Evolutionary conservation across 305 asterid genomes (phyloP).

Genomic region (Solanum chacoense): DNA sequence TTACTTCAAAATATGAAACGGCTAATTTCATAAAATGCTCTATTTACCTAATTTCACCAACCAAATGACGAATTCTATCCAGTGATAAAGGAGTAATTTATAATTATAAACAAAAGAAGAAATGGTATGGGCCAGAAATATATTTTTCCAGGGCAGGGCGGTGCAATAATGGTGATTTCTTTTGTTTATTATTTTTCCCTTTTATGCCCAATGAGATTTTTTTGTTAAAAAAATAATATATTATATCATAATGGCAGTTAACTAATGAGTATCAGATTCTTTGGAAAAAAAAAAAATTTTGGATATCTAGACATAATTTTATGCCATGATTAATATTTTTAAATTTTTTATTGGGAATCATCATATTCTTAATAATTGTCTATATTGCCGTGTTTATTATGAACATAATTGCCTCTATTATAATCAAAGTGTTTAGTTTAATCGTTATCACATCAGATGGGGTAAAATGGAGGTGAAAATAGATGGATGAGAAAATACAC

Average conservation of each 20-base stretch:
- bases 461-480: neutral
- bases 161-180: neutral
- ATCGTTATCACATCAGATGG: neutral
- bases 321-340: neutral
- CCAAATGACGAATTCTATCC: neutral
- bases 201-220: neutral
- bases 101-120: neutral
- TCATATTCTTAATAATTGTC: neutral
- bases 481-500: neutral
- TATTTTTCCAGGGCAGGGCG: neutral
- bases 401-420: neutral
- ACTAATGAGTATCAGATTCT: neutral
- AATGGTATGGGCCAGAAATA: neutral
- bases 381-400: neutral
- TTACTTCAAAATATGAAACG: neutral
- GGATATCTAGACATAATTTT: neutral
- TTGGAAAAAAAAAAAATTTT: too few species aligned
- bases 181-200: neutral
- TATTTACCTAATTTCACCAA: neutral
- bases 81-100: neutral
- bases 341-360: neutral
- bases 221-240: too few species aligned
- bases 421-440: neutral
- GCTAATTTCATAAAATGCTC: neutral
- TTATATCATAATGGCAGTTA: neutral